A percentile compares a stretch with the other conserved stretches of the same genome.
These are phyloP conservation scores for Ceratonia siliqua DNA, from an alignment of 306 rosid genomes.

Conservation along the genomic window DNA sequence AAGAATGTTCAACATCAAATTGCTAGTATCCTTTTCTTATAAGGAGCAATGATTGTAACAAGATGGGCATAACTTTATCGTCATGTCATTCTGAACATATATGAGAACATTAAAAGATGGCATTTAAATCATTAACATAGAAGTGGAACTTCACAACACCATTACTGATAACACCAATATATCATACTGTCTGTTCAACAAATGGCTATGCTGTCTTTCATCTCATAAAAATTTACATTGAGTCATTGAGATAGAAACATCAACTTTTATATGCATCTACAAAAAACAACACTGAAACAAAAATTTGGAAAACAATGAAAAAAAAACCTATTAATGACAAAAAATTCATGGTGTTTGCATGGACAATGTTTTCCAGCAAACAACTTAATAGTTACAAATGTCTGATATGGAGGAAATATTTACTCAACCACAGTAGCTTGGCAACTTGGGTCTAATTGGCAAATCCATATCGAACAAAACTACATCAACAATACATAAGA, in stretches of 20 bases:
- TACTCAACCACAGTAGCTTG: neutral
- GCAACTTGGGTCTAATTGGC: neutral
- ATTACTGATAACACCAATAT: neutral
- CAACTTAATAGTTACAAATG: neutral
- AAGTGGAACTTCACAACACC: slow-evolving; percentile 11
- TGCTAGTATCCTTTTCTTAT: too few species aligned
- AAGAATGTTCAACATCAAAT: too few species aligned
- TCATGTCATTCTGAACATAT: neutral
- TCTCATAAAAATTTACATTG: slow-evolving; percentile 10
- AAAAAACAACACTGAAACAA: neutral
- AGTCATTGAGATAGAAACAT: too few species aligned
- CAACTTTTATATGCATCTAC: neutral
- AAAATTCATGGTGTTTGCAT: neutral
- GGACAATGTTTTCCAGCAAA: neutral
- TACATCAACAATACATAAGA: neutral
- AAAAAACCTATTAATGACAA: neutral
- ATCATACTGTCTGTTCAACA: slow-evolving; percentile 6
- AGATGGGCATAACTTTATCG: neutral
- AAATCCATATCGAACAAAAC: neutral
- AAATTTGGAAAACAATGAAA: neutral
- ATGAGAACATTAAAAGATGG: neutral
- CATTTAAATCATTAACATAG: neutral
- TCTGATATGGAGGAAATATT: neutral
- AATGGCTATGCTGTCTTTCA: slow-evolving; percentile 11
- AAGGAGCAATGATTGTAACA: too few species aligned